These are phyloP conservation scores for Jatropha multifida DNA, from an alignment of 441 rosid species.

Conservation along the genomic window DNA sequence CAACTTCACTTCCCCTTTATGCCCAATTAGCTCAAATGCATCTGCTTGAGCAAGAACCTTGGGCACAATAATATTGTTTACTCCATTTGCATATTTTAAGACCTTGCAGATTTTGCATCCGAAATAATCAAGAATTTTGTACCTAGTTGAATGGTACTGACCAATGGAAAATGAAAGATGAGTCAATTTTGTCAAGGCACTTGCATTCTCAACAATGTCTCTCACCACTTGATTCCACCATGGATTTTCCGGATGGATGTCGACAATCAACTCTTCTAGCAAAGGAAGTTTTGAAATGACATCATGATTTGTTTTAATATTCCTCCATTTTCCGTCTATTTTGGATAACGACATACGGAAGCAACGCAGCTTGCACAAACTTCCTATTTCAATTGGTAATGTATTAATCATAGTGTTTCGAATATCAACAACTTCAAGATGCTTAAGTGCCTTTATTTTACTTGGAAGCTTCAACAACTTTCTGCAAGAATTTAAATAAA, in stretches of 20 bases:
- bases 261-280: slow-evolving; percentile 36
- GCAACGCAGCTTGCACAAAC: slow-evolving; percentile 24
- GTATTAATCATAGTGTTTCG: slow-evolving; percentile 29
- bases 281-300: slow-evolving; percentile 27
- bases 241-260: slow-evolving; percentile 29
- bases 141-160: background rate
- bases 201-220: slow-evolving; percentile 24
- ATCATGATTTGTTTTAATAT: slow-evolving; percentile 2
- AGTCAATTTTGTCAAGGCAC: background rate
- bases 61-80: background rate
- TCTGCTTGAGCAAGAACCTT: background rate
- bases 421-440: slow-evolving; percentile 42
- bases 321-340: background rate
- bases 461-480: slow-evolving; percentile 24
- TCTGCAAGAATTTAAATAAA: slow-evolving; percentile 33
- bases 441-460: slow-evolving; percentile 19
- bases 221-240: slow-evolving; percentile 28
- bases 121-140: slow-evolving; percentile 5
- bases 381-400: slow-evolving; percentile 23
- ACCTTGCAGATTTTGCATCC: background rate
- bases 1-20: background rate
- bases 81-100: slow-evolving; percentile 3
- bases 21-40: background rate
- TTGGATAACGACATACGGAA: slow-evolving; percentile 24
- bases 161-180: background rate